phyloP scores from a whole-genome alignment of 371 early-diverging fungal species.

The Lichtheimia ramosa region DNA sequence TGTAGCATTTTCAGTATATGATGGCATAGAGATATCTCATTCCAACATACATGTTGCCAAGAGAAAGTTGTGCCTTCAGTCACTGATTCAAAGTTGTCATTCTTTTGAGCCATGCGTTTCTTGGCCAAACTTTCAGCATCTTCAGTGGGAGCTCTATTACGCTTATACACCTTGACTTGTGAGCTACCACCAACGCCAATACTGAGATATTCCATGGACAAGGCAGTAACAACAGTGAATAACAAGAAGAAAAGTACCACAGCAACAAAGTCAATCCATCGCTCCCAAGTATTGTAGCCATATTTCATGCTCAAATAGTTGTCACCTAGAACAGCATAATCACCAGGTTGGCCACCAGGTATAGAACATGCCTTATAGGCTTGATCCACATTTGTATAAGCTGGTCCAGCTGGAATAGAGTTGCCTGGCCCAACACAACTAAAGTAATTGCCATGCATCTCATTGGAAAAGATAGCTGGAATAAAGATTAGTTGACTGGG shows the following conservation, averaged over 20 bases:
- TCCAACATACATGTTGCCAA: slow-evolving; percentile 50
- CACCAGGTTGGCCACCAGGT: slow-evolving; percentile 56
- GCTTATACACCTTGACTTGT: slow-evolving; percentile 51
- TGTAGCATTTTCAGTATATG: no score
- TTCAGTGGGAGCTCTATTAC: slow-evolving; percentile 24
- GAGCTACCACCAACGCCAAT: slow-evolving; percentile 35
- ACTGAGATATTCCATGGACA: slow-evolving; percentile 47
- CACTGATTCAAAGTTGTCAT: slow-evolving; percentile 21
- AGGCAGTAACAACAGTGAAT: slow-evolving; percentile 40
- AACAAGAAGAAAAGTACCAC: slow-evolving; percentile 45
- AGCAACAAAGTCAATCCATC: slow-evolving; percentile 41
- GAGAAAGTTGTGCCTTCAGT: slow-evolving; percentile 41
- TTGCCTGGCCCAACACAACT: slow-evolving; percentile 45
- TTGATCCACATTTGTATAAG: slow-evolving; percentile 39
- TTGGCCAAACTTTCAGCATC: slow-evolving; percentile 21
- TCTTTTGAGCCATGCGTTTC: slow-evolving; percentile 9
- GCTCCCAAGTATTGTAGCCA: slow-evolving; percentile 19
- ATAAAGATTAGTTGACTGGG: no score
- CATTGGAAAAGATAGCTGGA: slow-evolving; percentile 74
- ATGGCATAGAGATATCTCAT: no score
- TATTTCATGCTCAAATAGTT: slow-evolving; percentile 63
- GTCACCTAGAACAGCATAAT: slow-evolving; percentile 52
- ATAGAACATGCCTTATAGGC: slow-evolving; percentile 64
- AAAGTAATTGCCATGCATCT: slow-evolving; percentile 61
- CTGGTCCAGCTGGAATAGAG: slow-evolving; percentile 59